Base-by-base conservation (phyloP, 306 rosid genomes). In the Acacia melanoxylon region DNA sequence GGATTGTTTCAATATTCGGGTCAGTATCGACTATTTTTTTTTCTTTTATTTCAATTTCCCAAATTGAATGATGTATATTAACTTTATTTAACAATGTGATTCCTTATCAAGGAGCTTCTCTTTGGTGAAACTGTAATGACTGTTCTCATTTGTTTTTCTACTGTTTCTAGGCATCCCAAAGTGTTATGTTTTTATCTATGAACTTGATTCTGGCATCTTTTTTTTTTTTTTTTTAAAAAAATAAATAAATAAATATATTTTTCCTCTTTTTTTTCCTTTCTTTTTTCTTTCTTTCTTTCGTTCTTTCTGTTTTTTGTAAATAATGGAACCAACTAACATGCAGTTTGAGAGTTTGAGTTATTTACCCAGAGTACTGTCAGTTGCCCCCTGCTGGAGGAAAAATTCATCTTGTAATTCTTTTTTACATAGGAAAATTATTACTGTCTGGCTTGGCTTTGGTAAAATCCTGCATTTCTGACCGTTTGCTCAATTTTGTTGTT, bases 1-100 rank as follows among this genome's bases (percentile, higher is more conserved):
- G 82, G 98, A 95, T 81, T 93, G 98, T 85, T 95, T 95, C 89
- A 95, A 93, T 29, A 86, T 95, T 87, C 98, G 91, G 94, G 97
- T 92, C 35, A 44, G 62, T 52, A 76, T 66, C 75, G 33, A 4
- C n/a, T 40, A 44, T 62, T 14, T 62, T 14, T 75, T 78, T 31
- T 6, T 41, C 7, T 42, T 10, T 42, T 10, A 33, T 3, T 42
- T 42, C 45, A 42, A 42, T 42, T 10, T 42, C 37, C 37, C 37
- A 33, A 2, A 29, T 73, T 73, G 7, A 46, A 27, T 72, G 41
- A 48, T 73, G 2, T 73, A 8, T 16, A 27, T 14, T 46, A 10
- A 33, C 17, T n/a, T n/a, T 54, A 12, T 33, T 52, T 33, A 20
- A 52, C 15, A 20, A n/a, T 74, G 67, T 54, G 10, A 33, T 74